A percentile compares a stretch with the other conserved stretches of the same genome.
Evolutionary conservation across 2,329 filamentous ascomycete species (phyloP).

Genomic region (Dothistroma septosporum): DNA sequence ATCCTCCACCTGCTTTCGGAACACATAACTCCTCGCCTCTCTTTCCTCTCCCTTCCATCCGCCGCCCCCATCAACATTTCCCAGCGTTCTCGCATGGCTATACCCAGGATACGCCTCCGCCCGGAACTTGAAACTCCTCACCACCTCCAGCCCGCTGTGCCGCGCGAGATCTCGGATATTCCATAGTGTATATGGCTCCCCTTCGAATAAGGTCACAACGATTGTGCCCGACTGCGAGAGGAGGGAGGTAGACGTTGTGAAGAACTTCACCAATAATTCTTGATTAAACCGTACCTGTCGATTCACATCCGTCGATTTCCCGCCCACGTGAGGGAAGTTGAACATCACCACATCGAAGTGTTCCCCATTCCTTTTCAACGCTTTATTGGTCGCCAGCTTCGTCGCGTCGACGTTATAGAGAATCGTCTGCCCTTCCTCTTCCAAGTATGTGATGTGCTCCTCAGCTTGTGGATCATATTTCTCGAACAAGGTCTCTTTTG

Average conservation of each 20-base stretch:
- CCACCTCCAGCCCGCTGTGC: slow-evolving; percentile 67
- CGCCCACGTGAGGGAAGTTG: slow-evolving; percentile 96
- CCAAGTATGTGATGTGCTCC: slow-evolving; percentile 55
- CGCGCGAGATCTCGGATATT: slow-evolving; percentile 84
- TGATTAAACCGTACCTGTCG: slow-evolving; percentile 91
- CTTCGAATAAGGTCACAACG: slow-evolving; percentile 85
- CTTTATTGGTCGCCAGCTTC: slow-evolving; percentile 50
- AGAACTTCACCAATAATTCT: slow-evolving; percentile 67
- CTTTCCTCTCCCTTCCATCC: slow-evolving; percentile 49
- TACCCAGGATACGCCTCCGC: slow-evolving; percentile 68
- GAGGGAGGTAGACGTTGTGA: slow-evolving; percentile 51
- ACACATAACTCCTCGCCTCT: slow-evolving; percentile 45
- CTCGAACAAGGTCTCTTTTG: slow-evolving; percentile 53
- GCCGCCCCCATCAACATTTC: slow-evolving; percentile 47
- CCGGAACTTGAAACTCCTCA: slow-evolving; percentile 66
- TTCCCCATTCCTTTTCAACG: slow-evolving; percentile 39
- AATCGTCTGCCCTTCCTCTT: slow-evolving; percentile 45
- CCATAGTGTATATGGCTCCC: slow-evolving; percentile 92
- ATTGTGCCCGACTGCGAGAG: slow-evolving; percentile 58
- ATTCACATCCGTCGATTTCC: slow-evolving; percentile 87
- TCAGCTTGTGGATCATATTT: slow-evolving; percentile 67
- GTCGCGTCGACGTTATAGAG: slow-evolving; percentile 65
- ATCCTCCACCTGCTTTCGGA: slow-evolving; percentile 36
- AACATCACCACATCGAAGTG: slow-evolving; percentile 78
- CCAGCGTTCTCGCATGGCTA: slow-evolving; percentile 67